Conservation (phyloP, 331 rosid species). For the Saraca asoca region DNA sequence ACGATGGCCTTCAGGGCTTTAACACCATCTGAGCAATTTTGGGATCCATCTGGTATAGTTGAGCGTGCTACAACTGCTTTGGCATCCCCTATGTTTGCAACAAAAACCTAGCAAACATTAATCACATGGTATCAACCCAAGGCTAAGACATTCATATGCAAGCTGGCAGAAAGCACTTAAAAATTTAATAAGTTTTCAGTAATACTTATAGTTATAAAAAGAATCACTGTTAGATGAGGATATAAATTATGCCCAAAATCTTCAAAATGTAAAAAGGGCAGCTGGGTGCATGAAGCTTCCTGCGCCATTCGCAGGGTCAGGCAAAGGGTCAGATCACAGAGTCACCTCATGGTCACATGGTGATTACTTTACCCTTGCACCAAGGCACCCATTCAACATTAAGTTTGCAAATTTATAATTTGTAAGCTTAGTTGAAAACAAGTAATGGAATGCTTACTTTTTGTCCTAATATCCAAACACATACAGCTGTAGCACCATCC, state of each 20-base stretch:
- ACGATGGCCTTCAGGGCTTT: conserved; percentile 72
- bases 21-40: conserved; percentile 47
- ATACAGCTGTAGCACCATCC: conserved; percentile 93
- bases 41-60: conserved; percentile 45
- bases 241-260: neutral
- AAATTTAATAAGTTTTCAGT: neutral
- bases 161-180: neutral
- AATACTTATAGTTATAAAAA: neutral
- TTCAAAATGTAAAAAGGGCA: neutral
- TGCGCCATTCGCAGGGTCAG: too few relatives aligned
- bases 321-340: too few relatives aligned
- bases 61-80: conserved; percentile 89
- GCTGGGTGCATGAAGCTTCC: too few relatives aligned
- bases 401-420: neutral
- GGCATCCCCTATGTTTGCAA: conserved; percentile 88
- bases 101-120: conserved; percentile 61
- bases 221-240: neutral
- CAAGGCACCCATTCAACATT: too few relatives aligned
- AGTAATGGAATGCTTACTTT: conserved; percentile 53
- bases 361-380: too few relatives aligned
- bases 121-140: conserved; percentile 20
- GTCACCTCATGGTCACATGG: too few relatives aligned
- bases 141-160: neutral
- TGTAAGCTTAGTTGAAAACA: neutral
- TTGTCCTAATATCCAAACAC: conserved; percentile 82